These are phyloP conservation scores for Syncephalastrum racemosum DNA, from an alignment of 371 early-diverging fungal genomes.

Conservation along the genomic window DNA sequence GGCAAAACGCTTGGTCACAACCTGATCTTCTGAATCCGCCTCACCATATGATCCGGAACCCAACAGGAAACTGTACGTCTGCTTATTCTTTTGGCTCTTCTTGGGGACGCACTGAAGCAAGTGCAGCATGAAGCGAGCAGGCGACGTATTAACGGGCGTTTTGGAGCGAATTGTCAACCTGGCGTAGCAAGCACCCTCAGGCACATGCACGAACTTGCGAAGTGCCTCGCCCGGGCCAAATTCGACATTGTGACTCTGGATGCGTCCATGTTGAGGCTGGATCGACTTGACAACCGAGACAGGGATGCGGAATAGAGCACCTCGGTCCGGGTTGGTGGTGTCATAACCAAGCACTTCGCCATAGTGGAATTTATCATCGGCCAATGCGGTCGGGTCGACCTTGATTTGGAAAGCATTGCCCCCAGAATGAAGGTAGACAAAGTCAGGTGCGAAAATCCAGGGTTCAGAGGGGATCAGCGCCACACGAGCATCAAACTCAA, in stretches of 20 bases:
- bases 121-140: slow-evolving; percentile 66
- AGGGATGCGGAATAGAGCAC: slow-evolving; percentile 85
- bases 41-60: slow-evolving; percentile 66
- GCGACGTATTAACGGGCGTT: slow-evolving; percentile 39
- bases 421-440: slow-evolving; percentile 67
- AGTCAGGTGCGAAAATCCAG: slow-evolving; percentile 85
- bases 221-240: slow-evolving; percentile 80
- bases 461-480: slow-evolving; percentile 67
- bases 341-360: slow-evolving; percentile 84
- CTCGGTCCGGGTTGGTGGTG: slow-evolving; percentile 67
- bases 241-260: slow-evolving; percentile 56
- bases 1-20: slow-evolving; percentile 56
- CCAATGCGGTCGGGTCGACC: slow-evolving; percentile 81
- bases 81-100: slow-evolving; percentile 65
- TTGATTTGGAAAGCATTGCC: slow-evolving; percentile 72
- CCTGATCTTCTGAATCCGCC: slow-evolving; percentile 61
- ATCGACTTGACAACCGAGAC: slow-evolving; percentile 88
- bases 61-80: slow-evolving; percentile 55
- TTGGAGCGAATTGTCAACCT: slow-evolving; percentile 42
- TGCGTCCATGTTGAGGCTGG: slow-evolving; percentile 44
- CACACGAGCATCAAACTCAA: slow-evolving; percentile 80
- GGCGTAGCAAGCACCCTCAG: slow-evolving; percentile 78
- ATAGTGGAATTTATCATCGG: slow-evolving; percentile 74
- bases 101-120: slow-evolving; percentile 74
- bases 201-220: slow-evolving; percentile 82